Base-by-base conservation (phyloP, 2,329 filamentous ascomycete species). In the Keithomyces neogunnii region DNA sequence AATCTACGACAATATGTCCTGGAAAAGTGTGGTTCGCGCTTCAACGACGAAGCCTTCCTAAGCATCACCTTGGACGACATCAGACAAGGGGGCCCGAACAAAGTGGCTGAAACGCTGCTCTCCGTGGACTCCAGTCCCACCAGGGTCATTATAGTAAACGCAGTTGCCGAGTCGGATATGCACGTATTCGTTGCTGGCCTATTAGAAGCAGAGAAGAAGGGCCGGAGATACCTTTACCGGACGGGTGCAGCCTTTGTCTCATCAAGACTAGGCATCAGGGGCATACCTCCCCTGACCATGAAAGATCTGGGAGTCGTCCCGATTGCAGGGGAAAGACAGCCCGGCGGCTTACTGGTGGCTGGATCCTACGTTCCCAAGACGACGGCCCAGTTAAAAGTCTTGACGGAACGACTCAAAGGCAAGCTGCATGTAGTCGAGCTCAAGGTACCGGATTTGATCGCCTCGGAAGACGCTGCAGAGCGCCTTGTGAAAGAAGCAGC, bases 341-440 rank as follows among this genome's bases (percentile, higher is more conserved):
- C 52, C 4, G 78, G 78, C 1, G 77, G 77, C 0, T 59, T 81
- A 3, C 72, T 81, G 30, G 68, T 81, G 31, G 77, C 76, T 0
- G 77, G 78, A 0, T 78, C 74, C 0, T 81, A 81, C 51, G 77
- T 81, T 0, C 75, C 77, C 2, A 81, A 81, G 57, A 81, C 78
- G 3, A 81, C 78, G 0, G 71, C 73, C 0, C 78, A 81, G 54
- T 63, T 80, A 2, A 67, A 72, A 32, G 60, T 62, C 2, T 59
- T 80, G 26, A 62, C 65, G 0, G 61, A 68, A 10, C 61, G 61
- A 33, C 65, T 71, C 26, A 69, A 67, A 1, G 55, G 63, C 1
- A 64, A 69, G 39, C 64, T 79, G 1, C 62, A 73, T n/a, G 76
- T 80, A 1, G 66, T 69, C 7, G 67, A 72, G 33, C 62, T 80